A percentile compares a stretch with the other conserved stretches of the same genome.
These are phyloP conservation scores for Inosperma sp. DNA, from an alignment of 768 basidiomycete genomes.

Conservation along the genomic window DNA sequence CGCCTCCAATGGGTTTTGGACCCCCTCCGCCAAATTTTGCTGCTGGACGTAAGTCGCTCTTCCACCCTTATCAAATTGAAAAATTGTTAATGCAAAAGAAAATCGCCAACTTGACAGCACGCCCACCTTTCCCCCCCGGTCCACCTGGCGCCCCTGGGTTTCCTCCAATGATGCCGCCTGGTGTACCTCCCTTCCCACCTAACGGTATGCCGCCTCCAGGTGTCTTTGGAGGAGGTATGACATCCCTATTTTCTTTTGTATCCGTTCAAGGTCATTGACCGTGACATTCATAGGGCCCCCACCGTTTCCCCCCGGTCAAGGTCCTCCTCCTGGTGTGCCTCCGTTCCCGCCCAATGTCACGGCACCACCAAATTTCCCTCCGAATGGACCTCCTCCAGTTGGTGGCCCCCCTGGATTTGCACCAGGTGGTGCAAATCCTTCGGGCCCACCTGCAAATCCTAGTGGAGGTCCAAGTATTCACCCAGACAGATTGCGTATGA, in stretches of 20 bases:
- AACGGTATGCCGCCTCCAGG: conserved; percentile 42
- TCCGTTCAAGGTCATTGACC: conserved; percentile 6
- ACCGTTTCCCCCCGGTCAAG: conserved; percentile 50
- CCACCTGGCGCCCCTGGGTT: conserved; percentile 30
- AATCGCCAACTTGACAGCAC: conserved; percentile 34
- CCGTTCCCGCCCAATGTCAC: conserved; percentile 41
- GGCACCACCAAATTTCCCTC: conserved; percentile 32
- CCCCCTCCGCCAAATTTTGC: conserved; percentile 2
- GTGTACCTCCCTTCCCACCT: conserved; percentile 73
- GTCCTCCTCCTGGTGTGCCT: conserved; percentile 41
- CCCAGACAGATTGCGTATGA: conserved; percentile 80
- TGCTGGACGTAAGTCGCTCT: conserved; percentile 8
- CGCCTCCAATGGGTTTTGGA: conserved; percentile 1
- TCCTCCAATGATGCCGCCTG: conserved; percentile 47
- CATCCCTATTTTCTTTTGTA: not conserved
- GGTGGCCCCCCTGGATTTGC: conserved; percentile 27
- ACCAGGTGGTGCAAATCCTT: conserved; percentile 18
- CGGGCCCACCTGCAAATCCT: conserved; percentile 25
- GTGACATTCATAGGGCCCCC: conserved; percentile 35
- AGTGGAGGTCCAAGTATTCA: conserved; percentile 64
- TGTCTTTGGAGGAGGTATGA: conserved; percentile 21
- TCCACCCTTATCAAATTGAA: not conserved
- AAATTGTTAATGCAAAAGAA: conserved; percentile 9
- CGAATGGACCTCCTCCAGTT: conserved; percentile 20
- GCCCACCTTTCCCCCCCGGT: conserved; percentile 70